Percentiles rank a stretch among this genome's conserved stretches.
phyloP scores from a whole-genome alignment of 441 rosid species.

The Hypseocharis bilobata region DNA sequence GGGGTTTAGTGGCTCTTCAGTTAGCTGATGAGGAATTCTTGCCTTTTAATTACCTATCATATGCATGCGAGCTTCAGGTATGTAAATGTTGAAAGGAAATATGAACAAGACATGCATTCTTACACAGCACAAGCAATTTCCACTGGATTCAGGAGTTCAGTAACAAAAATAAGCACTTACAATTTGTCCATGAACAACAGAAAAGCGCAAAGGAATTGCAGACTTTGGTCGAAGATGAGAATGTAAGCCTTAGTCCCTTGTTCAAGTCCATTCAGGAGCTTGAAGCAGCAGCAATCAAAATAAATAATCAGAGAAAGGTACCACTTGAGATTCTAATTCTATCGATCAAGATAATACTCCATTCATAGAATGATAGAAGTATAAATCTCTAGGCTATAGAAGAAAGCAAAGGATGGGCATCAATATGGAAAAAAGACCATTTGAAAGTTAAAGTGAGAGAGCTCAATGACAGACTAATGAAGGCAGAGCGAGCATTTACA shows the following conservation, averaged over 20 bases:
- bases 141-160: too few relatives aligned
- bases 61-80: conserved; percentile 68
- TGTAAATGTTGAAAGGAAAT: conserved; percentile 5
- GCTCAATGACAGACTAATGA: conserved; percentile 71
- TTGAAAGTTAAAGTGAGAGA: conserved; percentile 37
- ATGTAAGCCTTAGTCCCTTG: conserved; percentile 40
- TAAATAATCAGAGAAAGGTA: conserved; percentile 51
- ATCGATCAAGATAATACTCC: conserved; percentile 8
- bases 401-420: conserved; percentile 35
- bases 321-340: neutral
- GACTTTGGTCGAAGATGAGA: conserved; percentile 31
- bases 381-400: conserved; percentile 35
- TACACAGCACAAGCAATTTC: neutral
- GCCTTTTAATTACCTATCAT: conserved; percentile 61
- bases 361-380: neutral
- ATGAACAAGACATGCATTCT: neutral
- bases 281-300: conserved; percentile 41
- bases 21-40: conserved; percentile 69
- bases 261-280: conserved; percentile 52
- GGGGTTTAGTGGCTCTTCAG: conserved; percentile 67
- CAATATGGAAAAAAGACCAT: conserved; percentile 28
- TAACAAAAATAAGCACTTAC: too few relatives aligned
- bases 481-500: conserved; percentile 74
- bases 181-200: conserved; percentile 30
- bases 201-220: conserved; percentile 44